Evolutionary conservation across 805 yeast species (phyloP), one percentile per base, ranked within the genome.

Genomic region (Suhomyces faveliae): DNA sequence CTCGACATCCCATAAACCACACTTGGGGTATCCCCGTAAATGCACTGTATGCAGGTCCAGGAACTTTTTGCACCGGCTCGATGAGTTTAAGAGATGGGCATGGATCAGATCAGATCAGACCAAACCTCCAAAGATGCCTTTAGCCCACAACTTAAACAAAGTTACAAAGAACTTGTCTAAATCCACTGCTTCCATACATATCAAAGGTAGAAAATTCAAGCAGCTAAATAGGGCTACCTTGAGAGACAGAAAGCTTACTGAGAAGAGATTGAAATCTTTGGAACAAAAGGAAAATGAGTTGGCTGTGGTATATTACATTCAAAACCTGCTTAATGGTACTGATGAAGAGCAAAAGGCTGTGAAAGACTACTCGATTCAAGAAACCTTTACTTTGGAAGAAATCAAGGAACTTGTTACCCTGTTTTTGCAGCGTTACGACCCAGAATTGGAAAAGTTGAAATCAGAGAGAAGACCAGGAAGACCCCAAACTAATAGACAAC

Each of bases 151-250:
- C 51, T 71, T 88, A 45, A 64, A 73, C 19, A 87, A 87, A 58
- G 85, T 88, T 29, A 74, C 79, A 54, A 84, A 84, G 67, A 74
- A 77, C 54, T 67, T 83, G 47, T 70, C 79, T 48, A 77, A 77
- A 57, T 71, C 80, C 50, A 80, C 78, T 35, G 80, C 78, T 39
- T 72, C 79, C 33, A 70, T 87, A 55, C 98, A 92, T 63, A 94
- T 96, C 19, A 85, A 84, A 60, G 96, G 97, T 8, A 79, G 97
- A 46, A 92, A 90, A 66, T 86, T 89, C 65, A 85, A 85, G 66
- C 89, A 86, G 62, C 70, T 92, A 44, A 84, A 84, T 47, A 75
- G 94, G 53, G 97, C 97, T n/a, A 81, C 96, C 1, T 68, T 89
- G 40, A 79, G 99, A 65, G 95, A 91, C 53, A 76, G 75, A 43